Evolutionary conservation across 116 monocot genomes (phyloP), one percentile per base, ranked within the genome.

Genomic region (Dioscorea cayenensis): DNA sequence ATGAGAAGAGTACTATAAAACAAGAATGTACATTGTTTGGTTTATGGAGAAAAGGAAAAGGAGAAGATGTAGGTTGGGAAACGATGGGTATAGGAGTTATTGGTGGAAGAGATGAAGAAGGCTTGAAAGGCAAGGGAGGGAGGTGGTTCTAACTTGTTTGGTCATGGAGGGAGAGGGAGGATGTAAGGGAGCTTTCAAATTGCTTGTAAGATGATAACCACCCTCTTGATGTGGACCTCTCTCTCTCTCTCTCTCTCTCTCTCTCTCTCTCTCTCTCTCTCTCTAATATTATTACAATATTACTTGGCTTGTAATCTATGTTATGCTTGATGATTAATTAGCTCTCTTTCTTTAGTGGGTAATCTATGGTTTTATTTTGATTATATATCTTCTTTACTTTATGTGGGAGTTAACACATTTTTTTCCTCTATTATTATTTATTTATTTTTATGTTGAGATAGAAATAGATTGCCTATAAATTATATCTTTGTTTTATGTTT

Each of bases 281-380:
- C 55, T 14, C 55, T 10, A 7, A 43, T 12, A 43, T 12, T 10
- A 43, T 55, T 14, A 55, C 55, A 43, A 0, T 10, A 43, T 55
- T 14, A 55, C 55, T 55, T 55, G n/a, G 55, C 55, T 55, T 55
- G 55, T 55, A 55, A 55, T 55, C 55, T 55, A 55, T 55, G 55
- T 16, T 55, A 16, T 55, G 55, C n/a, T 55, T 14, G 55, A 16
- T 55, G 55, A 55, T 55, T 43, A n/a, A n/a, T n/a, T 43, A 43
- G 43, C 43, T 43, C 43, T 43, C 43, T 43, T 43, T 7, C 32
- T 43, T 43, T 43, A 10, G 43, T 6, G 43, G 43, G 7, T 43
- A 43, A 43, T 43, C 43, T 43, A 43, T 43, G 43, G 43, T 43
- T 43, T 43, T 10, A 43, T 43, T 6, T 10, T 5, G 43, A 43